phyloP scores from a whole-genome alignment of 345 rosid genomes.

The Xanthoceras sorbifolium region DNA sequence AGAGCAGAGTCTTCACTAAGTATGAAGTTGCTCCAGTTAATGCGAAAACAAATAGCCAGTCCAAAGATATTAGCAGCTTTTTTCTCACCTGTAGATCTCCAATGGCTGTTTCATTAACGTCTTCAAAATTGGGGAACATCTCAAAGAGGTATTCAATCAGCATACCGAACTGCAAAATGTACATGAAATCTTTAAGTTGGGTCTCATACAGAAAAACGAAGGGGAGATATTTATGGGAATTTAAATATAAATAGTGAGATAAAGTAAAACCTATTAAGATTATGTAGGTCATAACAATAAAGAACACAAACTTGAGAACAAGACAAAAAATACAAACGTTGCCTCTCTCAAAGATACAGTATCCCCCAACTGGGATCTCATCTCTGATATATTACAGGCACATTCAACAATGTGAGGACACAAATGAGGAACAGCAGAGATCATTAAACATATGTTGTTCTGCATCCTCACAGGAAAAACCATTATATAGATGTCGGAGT shows the following conservation, averaged over 20 bases:
- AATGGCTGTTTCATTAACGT: conserved; percentile 69
- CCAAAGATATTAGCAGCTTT: conserved; percentile 13
- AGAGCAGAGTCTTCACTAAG: not conserved
- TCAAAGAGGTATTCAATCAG: conserved; percentile 90
- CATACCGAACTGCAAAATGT: conserved; percentile 87
- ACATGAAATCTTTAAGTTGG: conserved; percentile 10
- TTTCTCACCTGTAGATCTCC: conserved; percentile 88
- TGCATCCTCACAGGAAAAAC: not conserved
- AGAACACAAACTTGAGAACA: not conserved
- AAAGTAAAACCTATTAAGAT: not conserved
- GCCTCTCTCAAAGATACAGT: not conserved
- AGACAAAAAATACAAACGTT: not conserved
- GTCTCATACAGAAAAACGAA: not conserved
- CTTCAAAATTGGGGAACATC: conserved; percentile 66
- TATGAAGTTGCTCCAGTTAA: conserved; percentile 1
- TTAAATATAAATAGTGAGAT: not conserved
- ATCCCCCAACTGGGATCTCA: not conserved
- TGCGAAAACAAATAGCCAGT: not conserved
- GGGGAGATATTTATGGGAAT: not conserved
- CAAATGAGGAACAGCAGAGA: not conserved
- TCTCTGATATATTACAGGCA: not conserved
- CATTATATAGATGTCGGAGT: not conserved
- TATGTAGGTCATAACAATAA: not conserved
- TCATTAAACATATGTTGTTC: not conserved
- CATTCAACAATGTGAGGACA: not conserved